Percentiles rank a stretch among this genome's conserved stretches.
Conservation (phyloP, 2,329 filamentous ascomycete genomes). For the Talaromyces rugulosus region DNA sequence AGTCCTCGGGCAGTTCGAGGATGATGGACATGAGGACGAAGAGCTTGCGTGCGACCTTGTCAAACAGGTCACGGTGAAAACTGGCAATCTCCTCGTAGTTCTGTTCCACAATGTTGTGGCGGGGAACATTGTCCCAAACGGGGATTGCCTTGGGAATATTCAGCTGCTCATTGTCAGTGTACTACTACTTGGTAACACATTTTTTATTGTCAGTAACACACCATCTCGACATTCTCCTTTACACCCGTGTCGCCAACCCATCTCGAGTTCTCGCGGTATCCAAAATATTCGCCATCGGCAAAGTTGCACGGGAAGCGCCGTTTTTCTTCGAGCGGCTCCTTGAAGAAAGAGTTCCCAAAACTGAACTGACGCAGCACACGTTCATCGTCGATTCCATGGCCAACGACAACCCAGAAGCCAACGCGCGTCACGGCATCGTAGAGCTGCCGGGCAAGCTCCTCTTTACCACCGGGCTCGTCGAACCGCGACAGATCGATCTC, state of each 20-base stretch:
- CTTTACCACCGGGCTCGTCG: constrained; percentile 49
- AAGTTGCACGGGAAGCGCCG: constrained; percentile 34
- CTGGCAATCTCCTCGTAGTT: constrained; percentile 23
- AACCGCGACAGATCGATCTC: constrained; percentile 54
- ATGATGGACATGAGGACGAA: constrained; percentile 34
- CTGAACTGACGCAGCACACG: constrained; percentile 55
- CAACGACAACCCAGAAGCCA: constrained; percentile 26
- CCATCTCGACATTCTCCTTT: constrained; percentile 36
- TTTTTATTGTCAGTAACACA: constrained; percentile 5
- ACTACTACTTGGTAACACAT: neutral
- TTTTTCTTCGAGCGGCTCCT: constrained; percentile 52
- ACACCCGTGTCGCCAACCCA: constrained; percentile 36
- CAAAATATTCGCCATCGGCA: constrained; percentile 29
- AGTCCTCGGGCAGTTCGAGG: constrained; percentile 56
- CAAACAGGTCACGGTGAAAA: constrained; percentile 25
- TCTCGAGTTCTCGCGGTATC: constrained; percentile 28
- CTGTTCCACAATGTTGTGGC: constrained; percentile 22
- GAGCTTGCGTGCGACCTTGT: constrained; percentile 22
- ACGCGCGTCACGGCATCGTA: constrained; percentile 47
- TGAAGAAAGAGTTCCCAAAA: constrained; percentile 53
- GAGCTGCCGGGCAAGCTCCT: constrained; percentile 41
- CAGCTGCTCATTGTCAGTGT: constrained; percentile 15
- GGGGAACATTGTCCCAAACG: constrained; percentile 22
- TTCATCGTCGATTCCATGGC: constrained; percentile 49
- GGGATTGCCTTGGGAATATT: constrained; percentile 29